These are phyloP conservation scores for Aspergillus coremiiformis DNA, from an alignment of 495 filamentous ascomycete genomes.

Conservation along the genomic window DNA sequence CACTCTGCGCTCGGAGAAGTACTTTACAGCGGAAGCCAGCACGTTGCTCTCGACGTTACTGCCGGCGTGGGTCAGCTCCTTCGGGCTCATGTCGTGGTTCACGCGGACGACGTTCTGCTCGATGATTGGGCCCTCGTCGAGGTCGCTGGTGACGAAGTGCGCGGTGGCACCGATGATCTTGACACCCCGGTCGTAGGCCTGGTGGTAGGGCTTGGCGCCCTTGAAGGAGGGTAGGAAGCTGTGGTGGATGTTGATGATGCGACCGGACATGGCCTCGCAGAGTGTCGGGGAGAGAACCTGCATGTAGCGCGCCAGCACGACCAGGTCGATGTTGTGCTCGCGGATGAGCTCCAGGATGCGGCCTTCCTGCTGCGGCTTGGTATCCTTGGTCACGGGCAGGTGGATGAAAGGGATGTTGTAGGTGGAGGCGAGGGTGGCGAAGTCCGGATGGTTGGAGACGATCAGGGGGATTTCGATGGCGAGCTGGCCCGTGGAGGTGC, in stretches of 20 bases:
- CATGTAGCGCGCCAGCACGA: conserved; percentile 77
- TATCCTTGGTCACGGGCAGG: conserved; percentile 61
- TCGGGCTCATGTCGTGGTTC: conserved; percentile 60
- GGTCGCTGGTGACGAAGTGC: conserved; percentile 67
- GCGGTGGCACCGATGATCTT: conserved; percentile 76
- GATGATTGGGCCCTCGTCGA: conserved; percentile 74
- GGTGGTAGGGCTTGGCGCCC: conserved; percentile 75
- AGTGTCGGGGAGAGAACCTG: conserved; percentile 67
- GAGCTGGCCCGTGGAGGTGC: conserved; percentile 50
- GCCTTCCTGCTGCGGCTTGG: conserved; percentile 59
- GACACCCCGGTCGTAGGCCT: conserved; percentile 68
- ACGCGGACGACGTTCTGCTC: conserved; percentile 67
- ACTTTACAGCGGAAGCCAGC: conserved; percentile 64
- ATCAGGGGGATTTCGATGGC: conserved; percentile 59
- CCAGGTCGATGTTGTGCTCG: conserved; percentile 58
- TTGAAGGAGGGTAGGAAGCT: conserved; percentile 73
- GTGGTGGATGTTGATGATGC: conserved; percentile 80
- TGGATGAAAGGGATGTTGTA: conserved; percentile 69
- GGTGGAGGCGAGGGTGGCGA: conserved; percentile 54
- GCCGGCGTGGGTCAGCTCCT: conserved; percentile 63
- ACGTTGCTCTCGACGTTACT: conserved; percentile 71
- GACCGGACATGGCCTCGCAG: conserved; percentile 62
- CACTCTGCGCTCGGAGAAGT: conserved; percentile 61
- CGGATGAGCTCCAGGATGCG: conserved; percentile 57
- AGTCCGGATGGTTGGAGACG: conserved; percentile 69